phyloP scores from a whole-genome alignment of 2,329 filamentous ascomycete species.

The Parafenestella ontariensis region DNA sequence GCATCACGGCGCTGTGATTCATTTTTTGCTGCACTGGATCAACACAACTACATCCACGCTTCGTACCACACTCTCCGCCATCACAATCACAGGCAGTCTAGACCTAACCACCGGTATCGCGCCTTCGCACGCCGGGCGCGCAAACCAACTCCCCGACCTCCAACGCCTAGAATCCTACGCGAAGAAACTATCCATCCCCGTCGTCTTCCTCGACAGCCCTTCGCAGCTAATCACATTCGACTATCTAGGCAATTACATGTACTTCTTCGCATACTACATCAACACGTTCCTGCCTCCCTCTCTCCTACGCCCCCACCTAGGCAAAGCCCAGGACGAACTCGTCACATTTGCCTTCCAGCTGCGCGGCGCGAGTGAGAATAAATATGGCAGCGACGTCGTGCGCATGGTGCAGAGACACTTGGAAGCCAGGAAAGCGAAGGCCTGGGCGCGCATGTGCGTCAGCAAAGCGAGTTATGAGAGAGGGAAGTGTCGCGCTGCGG shows the following conservation, averaged over 20 bases:
- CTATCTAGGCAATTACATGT: constrained; percentile 38
- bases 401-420: constrained; percentile 34
- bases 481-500: constrained; percentile 24
- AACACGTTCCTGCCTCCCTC: constrained; percentile 33
- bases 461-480: constrained; percentile 29
- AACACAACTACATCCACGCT: constrained; percentile 32
- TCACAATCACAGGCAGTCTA: constrained; percentile 36
- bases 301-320: constrained; percentile 26
- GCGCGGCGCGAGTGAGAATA: constrained; percentile 25
- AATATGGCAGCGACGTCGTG: constrained; percentile 28
- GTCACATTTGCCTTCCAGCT: constrained; percentile 39
- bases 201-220: constrained; percentile 38
- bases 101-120: constrained; percentile 23
- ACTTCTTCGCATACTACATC: constrained; percentile 43
- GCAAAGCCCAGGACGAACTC: constrained; percentile 37
- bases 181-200: constrained; percentile 30
- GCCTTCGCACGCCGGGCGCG: constrained; percentile 27
- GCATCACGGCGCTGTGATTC: constrained; percentile 43
- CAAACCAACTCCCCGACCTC: constrained; percentile 32
- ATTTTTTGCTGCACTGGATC: constrained; percentile 39
- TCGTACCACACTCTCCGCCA: constrained; percentile 26
- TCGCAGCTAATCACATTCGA: constrained; percentile 29
- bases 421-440: constrained; percentile 17
- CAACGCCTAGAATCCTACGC: constrained; percentile 33
- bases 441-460: constrained; percentile 36